Base-by-base conservation (phyloP, 495 filamentous ascomycete genomes). In the Friedmanniomyces simplex region DNA sequence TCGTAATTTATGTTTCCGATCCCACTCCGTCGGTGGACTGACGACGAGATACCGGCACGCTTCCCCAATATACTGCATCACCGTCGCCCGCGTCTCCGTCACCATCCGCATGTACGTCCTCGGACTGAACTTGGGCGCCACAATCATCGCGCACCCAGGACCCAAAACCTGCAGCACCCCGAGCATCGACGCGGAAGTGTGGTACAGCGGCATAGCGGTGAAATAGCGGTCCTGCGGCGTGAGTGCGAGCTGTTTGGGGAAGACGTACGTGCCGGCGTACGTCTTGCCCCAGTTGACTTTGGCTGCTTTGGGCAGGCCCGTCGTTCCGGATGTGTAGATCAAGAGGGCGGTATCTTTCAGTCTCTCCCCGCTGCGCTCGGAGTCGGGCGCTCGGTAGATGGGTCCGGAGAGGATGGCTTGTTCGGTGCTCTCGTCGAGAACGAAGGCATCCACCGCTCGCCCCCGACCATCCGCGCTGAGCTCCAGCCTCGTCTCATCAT, bases 61-160 rank as follows among this genome's bases (percentile, higher is more conserved):
- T 68, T 98, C 93, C 34, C 93, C 93, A 11, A 98, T 91, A 62
- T 98, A 98, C 65, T 96, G 93, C 59, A 97, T 85, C 21, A 88
- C 75, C 0, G 88, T 95, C 26, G 91, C 85, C 22, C 86, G 68
- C 36, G 80, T 80, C 25, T 79, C 76, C 10, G 86, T 81, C 22
- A 85, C 84, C 54, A 95, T 88, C 26, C 80, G 76, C 84, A 88
- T 94, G 72, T 95, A 97, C 1, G 76, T 86, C 34, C 77, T 78
- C 2, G 83, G 88, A 13, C 85, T 88, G 73, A 98, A 98, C 61
- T 84, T 84, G 62, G 82, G 86, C 36, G 86, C 85, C 11, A 97
- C 65, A 56, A 84, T 76, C 28, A 94, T 69, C 2, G 91, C 86
- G 21, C 72, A 75, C 43, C 86, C 84, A 0, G 63, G 67, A n/a